Evolutionary conservation across 139 green algal genomes (phyloP).

Genomic region (Edaphochlamys debaryana): DNA sequence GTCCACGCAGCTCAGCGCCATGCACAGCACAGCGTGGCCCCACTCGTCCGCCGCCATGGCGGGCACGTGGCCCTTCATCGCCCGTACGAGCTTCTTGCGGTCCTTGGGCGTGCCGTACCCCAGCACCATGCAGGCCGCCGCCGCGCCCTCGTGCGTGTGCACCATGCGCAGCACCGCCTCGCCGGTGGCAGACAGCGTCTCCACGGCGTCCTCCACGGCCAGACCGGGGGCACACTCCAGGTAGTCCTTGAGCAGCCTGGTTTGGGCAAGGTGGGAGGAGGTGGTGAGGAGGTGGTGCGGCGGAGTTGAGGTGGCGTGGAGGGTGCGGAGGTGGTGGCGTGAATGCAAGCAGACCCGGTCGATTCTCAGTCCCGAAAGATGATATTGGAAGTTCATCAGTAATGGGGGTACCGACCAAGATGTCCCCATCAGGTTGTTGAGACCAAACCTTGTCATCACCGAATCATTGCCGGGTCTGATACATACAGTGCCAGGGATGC

Average conservation of each 20-base stretch:
- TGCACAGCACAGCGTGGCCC: slow-evolving; percentile 77
- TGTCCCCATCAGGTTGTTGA: slow-evolving; percentile 37
- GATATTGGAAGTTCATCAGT: slow-evolving; percentile 11
- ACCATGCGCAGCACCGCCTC: slow-evolving; percentile 87
- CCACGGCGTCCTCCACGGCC: slow-evolving; percentile 77
- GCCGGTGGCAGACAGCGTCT: slow-evolving; percentile 73
- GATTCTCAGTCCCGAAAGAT: slow-evolving; percentile 42
- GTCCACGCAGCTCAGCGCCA: slow-evolving; percentile 78
- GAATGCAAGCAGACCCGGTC: no score
- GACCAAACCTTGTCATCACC: slow-evolving; percentile 24
- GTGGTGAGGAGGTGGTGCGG: background rate
- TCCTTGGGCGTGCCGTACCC: slow-evolving; percentile 81
- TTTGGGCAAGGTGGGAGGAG: background rate
- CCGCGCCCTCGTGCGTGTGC: slow-evolving; percentile 87
- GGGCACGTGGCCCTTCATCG: slow-evolving; percentile 74
- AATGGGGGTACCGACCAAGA: slow-evolving; percentile 36
- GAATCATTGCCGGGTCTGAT: no score
- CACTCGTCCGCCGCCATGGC: slow-evolving; percentile 84
- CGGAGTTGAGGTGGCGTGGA: background rate
- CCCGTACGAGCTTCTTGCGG: slow-evolving; percentile 83
- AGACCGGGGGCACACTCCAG: slow-evolving; percentile 69
- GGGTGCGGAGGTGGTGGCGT: no score
- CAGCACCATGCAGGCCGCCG: slow-evolving; percentile 76
- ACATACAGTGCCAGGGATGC: no score
- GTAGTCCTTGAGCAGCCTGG: slow-evolving; percentile 86